Conservation (phyloP, 257 asterid genomes). For the Anisodus tanguticus region DNA sequence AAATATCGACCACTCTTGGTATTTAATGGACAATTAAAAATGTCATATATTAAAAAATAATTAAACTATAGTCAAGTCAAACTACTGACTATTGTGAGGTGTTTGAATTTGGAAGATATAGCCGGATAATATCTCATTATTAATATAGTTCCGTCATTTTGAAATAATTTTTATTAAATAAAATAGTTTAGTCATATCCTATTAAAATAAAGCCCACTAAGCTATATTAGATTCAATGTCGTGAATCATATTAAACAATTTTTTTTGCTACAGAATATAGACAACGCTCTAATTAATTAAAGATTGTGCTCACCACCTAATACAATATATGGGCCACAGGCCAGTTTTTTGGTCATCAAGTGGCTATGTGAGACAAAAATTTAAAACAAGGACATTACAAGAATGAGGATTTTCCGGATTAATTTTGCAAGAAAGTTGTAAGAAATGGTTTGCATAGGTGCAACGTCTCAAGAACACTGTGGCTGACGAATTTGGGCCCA, state of each 20-base stretch:
- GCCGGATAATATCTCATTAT: background rate
- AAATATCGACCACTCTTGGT: background rate
- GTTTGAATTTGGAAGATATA: background rate
- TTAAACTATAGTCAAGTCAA: background rate
- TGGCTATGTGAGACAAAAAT: conserved; percentile 12
- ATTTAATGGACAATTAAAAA: background rate
- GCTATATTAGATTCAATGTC: conserved; percentile 9
- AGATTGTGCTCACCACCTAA: background rate
- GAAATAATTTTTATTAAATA: too few relatives aligned
- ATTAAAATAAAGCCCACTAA: background rate
- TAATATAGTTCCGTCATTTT: background rate
- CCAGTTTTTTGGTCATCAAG: background rate
- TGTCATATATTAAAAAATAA: background rate
- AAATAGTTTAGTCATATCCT: too few relatives aligned
- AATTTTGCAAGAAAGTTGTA: background rate
- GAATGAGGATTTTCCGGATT: background rate
- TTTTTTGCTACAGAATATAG: background rate
- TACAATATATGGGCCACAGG: background rate
- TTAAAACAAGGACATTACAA: background rate
- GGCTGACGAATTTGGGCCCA: conserved; percentile 35
- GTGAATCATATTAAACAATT: background rate
- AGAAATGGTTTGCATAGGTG: conserved; percentile 12
- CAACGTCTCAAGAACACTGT: conserved; percentile 23
- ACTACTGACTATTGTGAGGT: background rate
- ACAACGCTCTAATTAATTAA: background rate